Percentiles rank a stretch among this genome's conserved stretches.
Conservation (phyloP, 495 filamentous ascomycete species). For the Xylaria telfairii region DNA sequence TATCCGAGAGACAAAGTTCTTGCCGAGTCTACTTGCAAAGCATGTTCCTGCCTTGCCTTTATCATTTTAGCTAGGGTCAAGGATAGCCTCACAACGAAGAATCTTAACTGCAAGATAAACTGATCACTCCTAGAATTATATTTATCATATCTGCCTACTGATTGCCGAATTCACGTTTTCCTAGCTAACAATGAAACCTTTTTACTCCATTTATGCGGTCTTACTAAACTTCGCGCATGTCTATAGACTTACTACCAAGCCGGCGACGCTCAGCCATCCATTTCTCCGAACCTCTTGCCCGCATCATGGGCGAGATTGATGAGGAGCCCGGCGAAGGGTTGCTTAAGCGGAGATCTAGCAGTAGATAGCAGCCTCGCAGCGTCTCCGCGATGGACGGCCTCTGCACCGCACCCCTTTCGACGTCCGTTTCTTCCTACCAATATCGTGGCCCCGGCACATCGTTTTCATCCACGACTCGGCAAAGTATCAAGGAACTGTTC, state of each 20-base stretch:
- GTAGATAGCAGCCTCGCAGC: constrained; percentile 32
- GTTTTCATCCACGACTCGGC: neutral
- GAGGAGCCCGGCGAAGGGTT: constrained; percentile 33
- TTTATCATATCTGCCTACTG: constrained; percentile 1
- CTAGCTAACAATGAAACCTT: constrained; percentile 16
- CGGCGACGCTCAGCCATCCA: constrained; percentile 12
- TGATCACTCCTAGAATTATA: constrained; percentile 19
- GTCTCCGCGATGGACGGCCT: constrained; percentile 38
- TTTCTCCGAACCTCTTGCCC: constrained; percentile 7
- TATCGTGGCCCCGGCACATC: constrained; percentile 6
- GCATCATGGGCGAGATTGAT: constrained; percentile 5
- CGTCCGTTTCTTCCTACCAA: constrained; percentile 24
- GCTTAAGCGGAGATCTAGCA: constrained; percentile 25
- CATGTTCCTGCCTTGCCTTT: neutral
- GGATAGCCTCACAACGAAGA: neutral
- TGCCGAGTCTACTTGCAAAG: neutral
- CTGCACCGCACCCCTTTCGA: constrained; percentile 31
- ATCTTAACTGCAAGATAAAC: constrained; percentile 5
- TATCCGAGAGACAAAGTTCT: neutral
- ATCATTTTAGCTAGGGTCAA: neutral
- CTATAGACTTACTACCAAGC: neutral
- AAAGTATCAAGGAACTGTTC: constrained; percentile 25
- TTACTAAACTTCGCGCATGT: constrained; percentile 10
- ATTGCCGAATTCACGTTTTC: neutral
- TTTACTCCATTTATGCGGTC: constrained; percentile 17